A percentile compares a stretch with the other conserved stretches of the same genome.
Evolutionary conservation across 192 early-diverging fungal genomes (phyloP).

Genomic region (Rhizophagus clarus): DNA sequence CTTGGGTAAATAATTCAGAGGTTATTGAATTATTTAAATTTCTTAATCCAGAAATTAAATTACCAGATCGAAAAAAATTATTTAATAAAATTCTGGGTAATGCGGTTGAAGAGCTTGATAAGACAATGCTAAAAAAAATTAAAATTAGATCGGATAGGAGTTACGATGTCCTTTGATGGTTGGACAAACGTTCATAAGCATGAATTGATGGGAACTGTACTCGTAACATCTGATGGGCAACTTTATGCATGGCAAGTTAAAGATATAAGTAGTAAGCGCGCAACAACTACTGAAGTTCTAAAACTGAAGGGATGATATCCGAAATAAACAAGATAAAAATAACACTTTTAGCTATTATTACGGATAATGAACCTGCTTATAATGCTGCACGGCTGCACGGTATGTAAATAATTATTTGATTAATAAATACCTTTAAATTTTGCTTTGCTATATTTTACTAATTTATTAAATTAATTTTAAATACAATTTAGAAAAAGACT

Average conservation of each 20-base stretch:
- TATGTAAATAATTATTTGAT: neutral
- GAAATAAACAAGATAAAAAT: neutral
- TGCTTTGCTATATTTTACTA: too few relatives aligned
- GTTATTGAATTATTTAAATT: constrained; percentile 20
- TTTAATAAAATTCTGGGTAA: neutral
- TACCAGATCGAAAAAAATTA: neutral
- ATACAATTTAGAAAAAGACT: too few relatives aligned
- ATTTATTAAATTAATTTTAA: too few relatives aligned
- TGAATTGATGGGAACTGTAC: neutral
- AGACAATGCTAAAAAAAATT: neutral
- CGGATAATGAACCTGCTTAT: neutral
- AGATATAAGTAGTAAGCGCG: constrained; percentile 4
- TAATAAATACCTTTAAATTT: too few relatives aligned
- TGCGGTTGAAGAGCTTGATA: neutral
- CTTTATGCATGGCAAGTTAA: neutral
- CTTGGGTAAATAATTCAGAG: constrained; percentile 9
- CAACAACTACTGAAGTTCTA: neutral
- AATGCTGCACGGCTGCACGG: neutral
- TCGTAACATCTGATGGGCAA: neutral
- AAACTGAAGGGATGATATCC: neutral
- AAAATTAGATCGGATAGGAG: neutral
- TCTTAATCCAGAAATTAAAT: constrained; percentile 6
- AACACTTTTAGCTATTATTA: neutral
- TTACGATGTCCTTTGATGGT: constrained; percentile 16
- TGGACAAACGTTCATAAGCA: neutral